phyloP scores from a whole-genome alignment of 306 rosid genomes.

The Rosa lucieae region DNA sequence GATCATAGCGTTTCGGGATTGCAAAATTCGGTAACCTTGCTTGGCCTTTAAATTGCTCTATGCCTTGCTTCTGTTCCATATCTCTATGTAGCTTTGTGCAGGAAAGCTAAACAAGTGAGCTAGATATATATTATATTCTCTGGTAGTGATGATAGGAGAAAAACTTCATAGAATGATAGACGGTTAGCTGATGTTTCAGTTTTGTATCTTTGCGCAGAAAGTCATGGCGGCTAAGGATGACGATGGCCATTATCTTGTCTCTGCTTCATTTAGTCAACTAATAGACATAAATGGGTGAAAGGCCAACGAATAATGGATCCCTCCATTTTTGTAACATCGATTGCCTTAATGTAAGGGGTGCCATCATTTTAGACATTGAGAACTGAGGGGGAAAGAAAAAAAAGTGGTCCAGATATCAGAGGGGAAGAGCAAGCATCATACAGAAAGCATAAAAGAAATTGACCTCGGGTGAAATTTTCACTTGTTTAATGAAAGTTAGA shows the following conservation, averaged over 20 bases:
- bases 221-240: neutral
- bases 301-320: neutral
- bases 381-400: neutral
- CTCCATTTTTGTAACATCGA: neutral
- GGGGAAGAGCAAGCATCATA: neutral
- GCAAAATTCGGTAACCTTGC: constrained; percentile 53
- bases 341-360: neutral
- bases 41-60: constrained; percentile 57
- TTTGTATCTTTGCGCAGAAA: neutral
- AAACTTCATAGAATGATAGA: neutral
- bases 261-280: neutral
- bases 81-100: neutral
- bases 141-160: neutral
- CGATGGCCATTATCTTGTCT: neutral
- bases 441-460: too few relatives aligned
- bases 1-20: constrained; percentile 48
- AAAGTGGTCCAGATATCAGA: neutral
- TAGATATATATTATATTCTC: neutral
- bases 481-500: too few relatives aligned
- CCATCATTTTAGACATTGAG: neutral
- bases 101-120: neutral
- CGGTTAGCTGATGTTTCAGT: neutral
- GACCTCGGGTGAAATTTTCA: too few relatives aligned
- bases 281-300: neutral
- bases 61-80: constrained; percentile 40